Base-by-base conservation (phyloP, 176 grass and related monocot species). In the Tuctoria greenei region DNA sequence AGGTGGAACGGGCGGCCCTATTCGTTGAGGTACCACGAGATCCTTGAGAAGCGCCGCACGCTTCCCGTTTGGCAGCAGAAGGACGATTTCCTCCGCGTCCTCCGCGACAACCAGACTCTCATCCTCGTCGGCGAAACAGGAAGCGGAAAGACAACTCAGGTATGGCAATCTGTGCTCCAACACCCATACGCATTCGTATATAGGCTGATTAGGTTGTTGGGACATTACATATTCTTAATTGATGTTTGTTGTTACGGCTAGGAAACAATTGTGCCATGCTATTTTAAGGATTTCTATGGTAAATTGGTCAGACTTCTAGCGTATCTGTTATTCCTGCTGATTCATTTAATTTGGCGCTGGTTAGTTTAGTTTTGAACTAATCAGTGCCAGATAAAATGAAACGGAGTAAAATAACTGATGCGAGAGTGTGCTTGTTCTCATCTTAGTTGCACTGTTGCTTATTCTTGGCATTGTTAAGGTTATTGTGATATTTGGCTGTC, bases 81-180 rank as follows among this genome's bases (percentile, higher is more conserved):
- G 78, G 91, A 99, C 1, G 95, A 95, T 26, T 99, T 99, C 31
- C 79, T 95, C 82, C 63, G 78, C 72, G 76, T 46, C 45, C 79
- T 99, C 59, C 88, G 88, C 64, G 86, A 71, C 43, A 95, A 90
- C 59, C 95, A 99, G 76, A 92, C 82, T 63, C 56, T 98, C 63
- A 93, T 98, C 38, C 86, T 98, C 25, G 95, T 98, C 37, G 95
- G 95, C 4, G 95, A 98, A 69, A 98, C 95, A 4, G 95, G 95
- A 80, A 98, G 95, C n/a, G 95, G 95, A 40, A 99, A 99, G 80
- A 99, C 95, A 74, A 99, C 92, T 25, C 95, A 99, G 95, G 95
- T 95, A 64, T 17, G n/a, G 1, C 20, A 18, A 72, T 74, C 24
- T 72, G 26, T 49, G 18, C 40, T 42, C 49, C 58, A 28, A 18